These are phyloP conservation scores for Ogataea glucozyma DNA, from an alignment of 805 yeast genomes.

Conservation along the genomic window DNA sequence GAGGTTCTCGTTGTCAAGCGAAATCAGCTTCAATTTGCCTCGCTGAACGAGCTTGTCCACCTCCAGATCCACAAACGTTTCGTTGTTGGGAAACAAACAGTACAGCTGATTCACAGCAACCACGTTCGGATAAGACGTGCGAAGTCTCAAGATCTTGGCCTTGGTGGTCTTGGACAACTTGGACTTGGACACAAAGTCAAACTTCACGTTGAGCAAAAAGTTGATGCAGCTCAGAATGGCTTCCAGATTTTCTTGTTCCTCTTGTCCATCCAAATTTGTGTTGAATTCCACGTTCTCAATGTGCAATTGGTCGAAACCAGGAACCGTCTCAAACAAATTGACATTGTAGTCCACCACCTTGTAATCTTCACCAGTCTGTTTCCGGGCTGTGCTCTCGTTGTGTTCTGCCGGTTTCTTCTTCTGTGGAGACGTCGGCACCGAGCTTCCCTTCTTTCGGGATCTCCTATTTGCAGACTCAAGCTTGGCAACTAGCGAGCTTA, in stretches of 20 bases:
- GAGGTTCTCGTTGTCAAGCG: conserved; percentile 19
- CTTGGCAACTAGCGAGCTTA: conserved; percentile 11
- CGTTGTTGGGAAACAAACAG: conserved; percentile 44
- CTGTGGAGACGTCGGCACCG: conserved; percentile 6
- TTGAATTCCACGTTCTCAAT: conserved; percentile 12
- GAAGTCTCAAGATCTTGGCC: conserved; percentile 19
- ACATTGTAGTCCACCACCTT: conserved; percentile 18
- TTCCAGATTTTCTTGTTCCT: conserved; percentile 16
- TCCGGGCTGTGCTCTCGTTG: background rate
- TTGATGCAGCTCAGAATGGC: conserved; percentile 21
- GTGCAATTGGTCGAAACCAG: conserved; percentile 12
- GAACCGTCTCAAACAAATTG: conserved; percentile 16
- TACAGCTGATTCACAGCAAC: conserved; percentile 50
- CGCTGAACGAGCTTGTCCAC: conserved; percentile 40
- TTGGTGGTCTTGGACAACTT: conserved; percentile 25
- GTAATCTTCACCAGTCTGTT: conserved; percentile 13
- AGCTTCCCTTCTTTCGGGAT: background rate
- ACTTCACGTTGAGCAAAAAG: conserved; percentile 23
- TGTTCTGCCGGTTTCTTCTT: conserved; percentile 5
- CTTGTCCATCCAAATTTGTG: conserved; percentile 17
- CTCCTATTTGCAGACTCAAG: conserved; percentile 11
- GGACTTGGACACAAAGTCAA: conserved; percentile 26
- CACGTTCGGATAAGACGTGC: conserved; percentile 38
- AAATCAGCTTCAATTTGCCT: conserved; percentile 37
- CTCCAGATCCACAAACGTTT: conserved; percentile 52